Conservation (phyloP, 495 filamentous ascomycete genomes). For the Trichoderma gamsii region DNA sequence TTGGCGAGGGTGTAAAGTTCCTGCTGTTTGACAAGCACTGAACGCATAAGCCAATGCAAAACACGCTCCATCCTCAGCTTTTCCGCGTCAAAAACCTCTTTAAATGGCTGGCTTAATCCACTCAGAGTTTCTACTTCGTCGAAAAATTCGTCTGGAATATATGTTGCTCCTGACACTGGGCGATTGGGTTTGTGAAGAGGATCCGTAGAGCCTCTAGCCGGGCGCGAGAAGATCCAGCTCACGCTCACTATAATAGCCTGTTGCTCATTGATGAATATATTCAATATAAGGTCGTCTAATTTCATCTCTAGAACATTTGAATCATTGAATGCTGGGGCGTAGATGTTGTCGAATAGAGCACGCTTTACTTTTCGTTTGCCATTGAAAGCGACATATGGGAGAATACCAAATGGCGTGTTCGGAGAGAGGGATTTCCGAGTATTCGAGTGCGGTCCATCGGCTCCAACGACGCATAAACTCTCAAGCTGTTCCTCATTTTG, state of each 20-base stretch:
- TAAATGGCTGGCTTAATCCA: slow-evolving; percentile 27
- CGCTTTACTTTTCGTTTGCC: slow-evolving; percentile 29
- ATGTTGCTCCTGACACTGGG: slow-evolving; percentile 23
- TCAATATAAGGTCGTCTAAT: slow-evolving; percentile 23
- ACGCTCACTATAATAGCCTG: slow-evolving; percentile 20
- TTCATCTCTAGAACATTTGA: slow-evolving; percentile 14
- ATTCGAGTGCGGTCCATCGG: slow-evolving; percentile 35
- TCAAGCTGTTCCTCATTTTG: slow-evolving; percentile 20
- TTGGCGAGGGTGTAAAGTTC: slow-evolving; percentile 25
- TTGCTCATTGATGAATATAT: slow-evolving; percentile 27
- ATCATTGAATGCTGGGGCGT: slow-evolving; percentile 7
- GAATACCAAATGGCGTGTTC: slow-evolving; percentile 23
- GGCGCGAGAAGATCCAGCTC: slow-evolving; percentile 36
- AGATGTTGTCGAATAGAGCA: slow-evolving; percentile 19
- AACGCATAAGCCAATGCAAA: slow-evolving; percentile 41
- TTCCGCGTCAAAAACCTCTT: slow-evolving; percentile 28
- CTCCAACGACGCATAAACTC: slow-evolving; percentile 27
- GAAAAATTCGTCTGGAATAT: slow-evolving; percentile 32
- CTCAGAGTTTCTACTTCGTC: slow-evolving; percentile 26
- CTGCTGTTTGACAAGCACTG: slow-evolving; percentile 15
- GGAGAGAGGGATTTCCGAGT: slow-evolving; percentile 27
- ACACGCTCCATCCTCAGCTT: slow-evolving; percentile 29
- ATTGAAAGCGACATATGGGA: slow-evolving; percentile 37
- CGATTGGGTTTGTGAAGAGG: slow-evolving; percentile 32
- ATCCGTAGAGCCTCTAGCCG: slow-evolving; percentile 22